Conservation (phyloP, 257 asterid species). For the Scutellaria barbata region DNA sequence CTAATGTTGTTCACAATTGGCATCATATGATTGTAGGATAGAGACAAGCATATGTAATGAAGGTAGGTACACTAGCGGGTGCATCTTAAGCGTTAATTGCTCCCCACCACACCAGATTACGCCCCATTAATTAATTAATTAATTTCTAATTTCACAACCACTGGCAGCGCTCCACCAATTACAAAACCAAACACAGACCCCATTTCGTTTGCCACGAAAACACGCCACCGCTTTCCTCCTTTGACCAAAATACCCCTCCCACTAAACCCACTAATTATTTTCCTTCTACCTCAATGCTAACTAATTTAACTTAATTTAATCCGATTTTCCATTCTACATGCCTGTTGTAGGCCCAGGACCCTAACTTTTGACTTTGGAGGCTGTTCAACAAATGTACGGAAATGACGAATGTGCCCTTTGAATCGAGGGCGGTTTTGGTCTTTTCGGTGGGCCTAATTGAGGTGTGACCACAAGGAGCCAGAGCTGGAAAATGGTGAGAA, state of each 20-base stretch:
- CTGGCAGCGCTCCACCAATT: slow-evolving; percentile 63
- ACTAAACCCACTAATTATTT: not conserved
- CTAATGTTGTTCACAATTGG: slow-evolving; percentile 48
- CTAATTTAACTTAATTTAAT: not conserved
- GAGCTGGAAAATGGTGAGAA: slow-evolving; percentile 38
- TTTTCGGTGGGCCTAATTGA: not conserved
- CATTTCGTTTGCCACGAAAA: slow-evolving; percentile 50
- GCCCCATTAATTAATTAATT: not conserved
- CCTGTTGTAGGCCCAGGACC: not conserved
- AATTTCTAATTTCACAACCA: slow-evolving; percentile 37
- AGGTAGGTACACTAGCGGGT: slow-evolving; percentile 26
- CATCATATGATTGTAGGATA: slow-evolving; percentile 41
- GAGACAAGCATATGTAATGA: slow-evolving; percentile 41
- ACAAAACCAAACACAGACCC: slow-evolving; percentile 58
- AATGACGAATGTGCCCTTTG: slow-evolving; percentile 34
- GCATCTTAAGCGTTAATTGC: slow-evolving; percentile 27
- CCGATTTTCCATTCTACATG: not conserved
- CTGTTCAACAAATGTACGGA: not conserved
- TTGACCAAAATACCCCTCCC: slow-evolving; percentile 44
- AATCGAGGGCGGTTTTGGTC: slow-evolving; percentile 32
- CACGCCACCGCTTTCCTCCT: slow-evolving; percentile 52
- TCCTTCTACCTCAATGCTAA: not conserved
- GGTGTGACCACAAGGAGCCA: slow-evolving; percentile 41
- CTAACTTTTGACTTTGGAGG: slow-evolving; percentile 10
- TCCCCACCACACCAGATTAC: slow-evolving; percentile 35